These are phyloP conservation scores for Neurospora pannonica DNA, from an alignment of 495 filamentous ascomycete species.

Conservation along the genomic window DNA sequence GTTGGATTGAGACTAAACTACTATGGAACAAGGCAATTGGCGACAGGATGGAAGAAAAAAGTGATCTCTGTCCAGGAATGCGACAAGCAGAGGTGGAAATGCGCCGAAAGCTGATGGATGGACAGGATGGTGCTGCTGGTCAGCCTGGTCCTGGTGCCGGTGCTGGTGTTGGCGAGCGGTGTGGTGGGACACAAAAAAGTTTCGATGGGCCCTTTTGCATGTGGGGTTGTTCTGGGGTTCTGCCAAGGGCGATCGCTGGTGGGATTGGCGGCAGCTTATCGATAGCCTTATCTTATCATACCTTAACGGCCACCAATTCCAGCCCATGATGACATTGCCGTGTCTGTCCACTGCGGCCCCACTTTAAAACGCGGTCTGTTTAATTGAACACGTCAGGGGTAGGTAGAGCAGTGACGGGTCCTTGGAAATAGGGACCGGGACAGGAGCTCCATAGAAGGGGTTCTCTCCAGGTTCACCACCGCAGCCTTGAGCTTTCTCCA, in stretches of 20 bases:
- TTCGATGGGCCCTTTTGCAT: neutral
- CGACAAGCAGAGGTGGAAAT: neutral
- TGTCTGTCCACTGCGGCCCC: neutral
- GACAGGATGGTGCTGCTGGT: neutral
- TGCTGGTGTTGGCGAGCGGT: neutral
- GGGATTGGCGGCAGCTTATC: constrained; percentile 6
- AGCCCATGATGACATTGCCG: neutral
- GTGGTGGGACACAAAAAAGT: neutral
- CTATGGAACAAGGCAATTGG: neutral
- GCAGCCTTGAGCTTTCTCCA: neutral
- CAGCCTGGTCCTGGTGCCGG: neutral
- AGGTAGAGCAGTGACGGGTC: neutral
- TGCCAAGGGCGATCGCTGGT: neutral
- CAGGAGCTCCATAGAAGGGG: neutral
- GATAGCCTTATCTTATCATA: constrained; percentile 5
- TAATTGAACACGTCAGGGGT: constrained; percentile 4
- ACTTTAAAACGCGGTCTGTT: constrained; percentile 5
- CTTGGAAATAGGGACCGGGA: neutral
- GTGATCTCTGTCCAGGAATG: neutral
- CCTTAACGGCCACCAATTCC: neutral
- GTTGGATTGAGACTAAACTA: constrained; percentile 1
- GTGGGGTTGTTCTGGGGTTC: neutral
- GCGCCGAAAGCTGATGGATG: neutral
- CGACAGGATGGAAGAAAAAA: neutral
- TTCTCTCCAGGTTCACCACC: neutral